Evolutionary conservation across 164 flowering plant genomes (phyloP).

Genomic region (Piper longum): DNA sequence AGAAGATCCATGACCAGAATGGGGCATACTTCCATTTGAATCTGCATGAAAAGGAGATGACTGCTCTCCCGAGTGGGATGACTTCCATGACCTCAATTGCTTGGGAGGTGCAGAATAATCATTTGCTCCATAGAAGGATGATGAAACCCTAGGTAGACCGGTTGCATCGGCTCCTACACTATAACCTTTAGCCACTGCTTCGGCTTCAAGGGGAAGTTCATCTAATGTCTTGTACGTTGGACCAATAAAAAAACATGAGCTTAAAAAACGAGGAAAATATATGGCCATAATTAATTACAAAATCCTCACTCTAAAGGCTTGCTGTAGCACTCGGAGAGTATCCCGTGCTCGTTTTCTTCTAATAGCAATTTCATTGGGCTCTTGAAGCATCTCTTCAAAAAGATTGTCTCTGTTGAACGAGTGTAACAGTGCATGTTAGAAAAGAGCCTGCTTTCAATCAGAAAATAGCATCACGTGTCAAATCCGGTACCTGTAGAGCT

Average conservation of each 20-base stretch:
- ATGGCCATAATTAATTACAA: background rate
- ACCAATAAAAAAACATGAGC: background rate
- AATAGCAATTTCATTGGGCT: slow-evolving; percentile 78
- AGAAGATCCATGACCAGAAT: slow-evolving; percentile 29
- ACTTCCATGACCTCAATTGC: slow-evolving; percentile 49
- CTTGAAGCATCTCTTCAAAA: slow-evolving; percentile 20
- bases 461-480: background rate
- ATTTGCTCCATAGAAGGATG: slow-evolving; percentile 39
- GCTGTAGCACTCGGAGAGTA: too few species aligned
- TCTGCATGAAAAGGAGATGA: slow-evolving; percentile 40
- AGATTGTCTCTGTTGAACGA: slow-evolving; percentile 79
- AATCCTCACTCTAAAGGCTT: slow-evolving; percentile 64
- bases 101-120: slow-evolving; percentile 60
- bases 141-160: slow-evolving; percentile 64
- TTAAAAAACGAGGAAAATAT: background rate
- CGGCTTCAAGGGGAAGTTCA: slow-evolving; percentile 88
- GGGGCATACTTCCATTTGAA: slow-evolving; percentile 46
- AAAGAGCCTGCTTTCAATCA: background rate
- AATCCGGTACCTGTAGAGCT: slow-evolving; percentile 67
- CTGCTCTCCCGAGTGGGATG: slow-evolving; percentile 83
- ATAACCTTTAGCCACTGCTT: slow-evolving; percentile 65
- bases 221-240: slow-evolving; percentile 53
- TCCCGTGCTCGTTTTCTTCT: slow-evolving; percentile 39
- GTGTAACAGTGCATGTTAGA: slow-evolving; percentile 48
- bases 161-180: slow-evolving; percentile 55